Evolutionary conservation across 345 rosid genomes (phyloP).

Genomic region (Anastatica hierochuntica): DNA sequence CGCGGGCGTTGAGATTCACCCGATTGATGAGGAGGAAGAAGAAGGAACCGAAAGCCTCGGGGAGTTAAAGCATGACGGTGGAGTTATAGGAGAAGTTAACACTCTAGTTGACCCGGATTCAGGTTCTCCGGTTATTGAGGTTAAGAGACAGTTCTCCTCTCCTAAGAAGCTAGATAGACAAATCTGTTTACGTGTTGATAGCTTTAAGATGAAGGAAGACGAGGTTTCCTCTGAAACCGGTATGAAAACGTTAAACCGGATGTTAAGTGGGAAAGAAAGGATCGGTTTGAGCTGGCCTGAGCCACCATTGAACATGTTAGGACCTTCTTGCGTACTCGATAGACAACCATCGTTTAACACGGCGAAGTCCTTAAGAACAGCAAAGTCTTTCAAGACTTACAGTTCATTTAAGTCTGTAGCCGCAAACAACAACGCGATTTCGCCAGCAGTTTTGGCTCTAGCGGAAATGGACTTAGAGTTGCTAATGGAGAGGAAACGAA

Average conservation of each 20-base stretch:
- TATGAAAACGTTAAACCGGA: constrained; percentile 31
- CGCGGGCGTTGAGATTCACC: constrained; percentile 69
- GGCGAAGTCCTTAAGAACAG: constrained; percentile 36
- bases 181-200: constrained; percentile 44
- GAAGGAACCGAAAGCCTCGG: constrained; percentile 11
- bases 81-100: constrained; percentile 18
- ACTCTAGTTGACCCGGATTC: constrained; percentile 8
- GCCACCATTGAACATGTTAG: constrained; percentile 55
- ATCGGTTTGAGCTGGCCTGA: constrained; percentile 91
- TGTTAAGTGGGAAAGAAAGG: constrained; percentile 65
- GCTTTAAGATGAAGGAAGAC: constrained; percentile 5
- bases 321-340: constrained; percentile 44
- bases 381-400: constrained; percentile 46
- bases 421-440: constrained; percentile 34
- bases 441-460: constrained; percentile 32
- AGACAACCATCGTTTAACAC: constrained; percentile 56
- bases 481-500: constrained; percentile 59
- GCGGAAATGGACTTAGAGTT: constrained; percentile 59
- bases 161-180: constrained; percentile 56
- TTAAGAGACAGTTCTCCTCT: constrained; percentile 46
- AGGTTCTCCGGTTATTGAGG: constrained; percentile 21
- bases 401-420: constrained; percentile 52
- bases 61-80: constrained; percentile 22
- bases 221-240: constrained; percentile 17
- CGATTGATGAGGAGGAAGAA: constrained; percentile 53